Base-by-base conservation (phyloP, 2,329 filamentous ascomycete genomes). In the Diplodia intermedia region DNA sequence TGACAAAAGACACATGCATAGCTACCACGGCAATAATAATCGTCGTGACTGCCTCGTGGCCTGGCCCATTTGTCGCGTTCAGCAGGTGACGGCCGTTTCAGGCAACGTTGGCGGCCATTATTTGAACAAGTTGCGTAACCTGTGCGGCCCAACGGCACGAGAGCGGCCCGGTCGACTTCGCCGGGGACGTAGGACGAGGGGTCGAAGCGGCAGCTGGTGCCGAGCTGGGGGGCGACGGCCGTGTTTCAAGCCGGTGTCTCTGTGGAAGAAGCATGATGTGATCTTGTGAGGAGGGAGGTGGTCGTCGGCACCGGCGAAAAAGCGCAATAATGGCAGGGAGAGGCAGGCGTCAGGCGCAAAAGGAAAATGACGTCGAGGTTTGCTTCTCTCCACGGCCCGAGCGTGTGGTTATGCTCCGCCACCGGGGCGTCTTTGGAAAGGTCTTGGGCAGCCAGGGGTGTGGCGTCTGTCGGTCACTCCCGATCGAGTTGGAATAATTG, bases 171-270 rank as follows among this genome's bases (percentile, higher is more conserved):
- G 31, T 52, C 60, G 29, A 63, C 18, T n/a, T 52, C 12, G 43
- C 9, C 18, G 20, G 8, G 26, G 18, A 18, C 14, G 20, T 29
- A 52, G 31, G 43, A 15, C 23, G n/a, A 52, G n/a, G 11, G 14
- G 29, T 20, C 60, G 60, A 52, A 33, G 43, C 23, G 23, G 23
- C 23, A 23, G 1, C 23, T 23, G 23, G 23, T 23, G 23, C 23
- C 23, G 23, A 23, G 23, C 23, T 23, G 23, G 36, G 57, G 23
- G 53, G n/a, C 20, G 20, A 40, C 57, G 38, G 65, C 31, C 65
- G 50, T 67, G 65, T 66, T 55, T 66, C 65, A 57, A 50, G 31
- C 29, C 26, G 33, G 53, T 66, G 65, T 49, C 33, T 60, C 40
- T 31, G 40, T 31, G 20, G 33, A 36, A 60, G 65, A 9, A 29